Conservation (phyloP, 257 asterid species). For the Ballota nigra region DNA sequence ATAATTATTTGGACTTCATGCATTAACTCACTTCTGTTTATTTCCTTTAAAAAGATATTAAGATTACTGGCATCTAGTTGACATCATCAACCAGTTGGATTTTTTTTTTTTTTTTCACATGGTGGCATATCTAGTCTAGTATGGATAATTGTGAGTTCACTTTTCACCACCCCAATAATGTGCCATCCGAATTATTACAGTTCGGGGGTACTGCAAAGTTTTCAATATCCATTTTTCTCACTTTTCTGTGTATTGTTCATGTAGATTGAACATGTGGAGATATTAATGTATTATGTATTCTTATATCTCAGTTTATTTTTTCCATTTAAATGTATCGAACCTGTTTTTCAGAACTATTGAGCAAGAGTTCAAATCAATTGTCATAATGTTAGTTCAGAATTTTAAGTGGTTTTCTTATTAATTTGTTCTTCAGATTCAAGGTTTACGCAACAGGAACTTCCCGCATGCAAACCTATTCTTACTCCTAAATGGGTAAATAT, state of each 20-base stretch:
- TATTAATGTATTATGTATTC: constrained; percentile 1
- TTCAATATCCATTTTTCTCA: not conserved
- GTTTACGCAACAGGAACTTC: constrained; percentile 97
- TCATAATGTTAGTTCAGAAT: not conserved
- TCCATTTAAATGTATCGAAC: constrained; percentile 8
- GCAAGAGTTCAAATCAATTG: not conserved
- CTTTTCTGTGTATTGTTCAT: not conserved
- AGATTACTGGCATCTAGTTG: not conserved
- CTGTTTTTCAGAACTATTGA: constrained; percentile 2
- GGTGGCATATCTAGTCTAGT: not conserved
- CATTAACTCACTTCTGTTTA: not conserved
- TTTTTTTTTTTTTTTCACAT: not conserved
- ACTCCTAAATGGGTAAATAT: constrained; percentile 89
- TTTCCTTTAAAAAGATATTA: not conserved
- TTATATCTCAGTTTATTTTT: not conserved
- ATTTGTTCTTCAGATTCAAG: constrained; percentile 68
- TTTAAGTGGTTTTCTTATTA: constrained; percentile 4
- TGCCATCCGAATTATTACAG: not conserved
- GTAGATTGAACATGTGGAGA: not conserved
- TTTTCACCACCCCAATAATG: not conserved
- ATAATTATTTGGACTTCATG: not conserved
- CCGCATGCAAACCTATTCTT: constrained; percentile 96
- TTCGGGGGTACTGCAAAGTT: not conserved
- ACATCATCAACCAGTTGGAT: not conserved
- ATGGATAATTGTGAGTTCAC: not conserved